phyloP scores from a whole-genome alignment of 495 filamentous ascomycete species.

The Lophiotrema nucula region DNA sequence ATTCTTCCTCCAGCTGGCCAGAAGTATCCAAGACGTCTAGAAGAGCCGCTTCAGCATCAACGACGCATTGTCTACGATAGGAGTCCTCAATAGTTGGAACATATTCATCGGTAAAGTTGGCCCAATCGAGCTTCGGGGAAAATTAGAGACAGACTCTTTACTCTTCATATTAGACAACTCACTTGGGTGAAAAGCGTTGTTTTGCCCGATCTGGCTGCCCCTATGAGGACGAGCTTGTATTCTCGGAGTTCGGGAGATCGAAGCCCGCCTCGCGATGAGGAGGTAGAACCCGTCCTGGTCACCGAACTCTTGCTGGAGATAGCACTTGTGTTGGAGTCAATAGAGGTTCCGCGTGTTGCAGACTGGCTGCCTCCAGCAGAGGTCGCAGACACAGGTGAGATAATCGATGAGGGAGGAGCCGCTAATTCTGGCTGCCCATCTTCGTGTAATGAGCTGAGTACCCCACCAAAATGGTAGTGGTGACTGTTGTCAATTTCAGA shows the following conservation, averaged over 20 bases:
- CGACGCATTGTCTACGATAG: slow-evolving; percentile 97
- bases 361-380: not conserved
- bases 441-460: not conserved
- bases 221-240: slow-evolving; percentile 96
- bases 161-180: not conserved
- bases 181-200: slow-evolving; percentile 92
- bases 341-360: not conserved
- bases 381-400: not conserved
- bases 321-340: not conserved
- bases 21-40: slow-evolving; percentile 96
- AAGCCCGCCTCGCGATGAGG: no score
- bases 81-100: slow-evolving; percentile 99
- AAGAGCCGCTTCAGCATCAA: slow-evolving; percentile 93
- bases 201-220: slow-evolving; percentile 95
- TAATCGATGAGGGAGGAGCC: not conserved
- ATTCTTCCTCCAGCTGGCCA: slow-evolving; percentile 82
- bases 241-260: no score
- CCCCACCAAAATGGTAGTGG: not conserved
- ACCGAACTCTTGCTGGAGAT: not conserved
- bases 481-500: not conserved
- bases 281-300: not conserved
- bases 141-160: not conserved
- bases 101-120: slow-evolving; percentile 96
- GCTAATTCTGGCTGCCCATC: not conserved
- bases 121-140: slow-evolving; percentile 68